phyloP scores from a whole-genome alignment of 148 eudicot genomes.

The Suaeda aralocaspica region DNA sequence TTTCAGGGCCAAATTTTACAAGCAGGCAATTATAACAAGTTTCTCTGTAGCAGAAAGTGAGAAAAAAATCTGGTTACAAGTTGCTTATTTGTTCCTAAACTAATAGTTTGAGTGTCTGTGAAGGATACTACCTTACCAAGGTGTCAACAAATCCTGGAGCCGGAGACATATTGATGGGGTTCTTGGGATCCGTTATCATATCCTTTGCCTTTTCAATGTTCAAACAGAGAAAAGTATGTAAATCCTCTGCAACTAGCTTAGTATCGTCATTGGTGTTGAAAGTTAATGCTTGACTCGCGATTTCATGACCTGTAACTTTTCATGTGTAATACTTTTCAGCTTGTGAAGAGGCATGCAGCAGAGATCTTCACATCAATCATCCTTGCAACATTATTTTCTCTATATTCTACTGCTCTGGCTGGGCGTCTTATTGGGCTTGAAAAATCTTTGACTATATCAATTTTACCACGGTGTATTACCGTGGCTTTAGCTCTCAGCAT shows the following conservation, averaged over 20 bases:
- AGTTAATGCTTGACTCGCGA: background rate
- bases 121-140: conserved; percentile 92
- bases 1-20: too few relatives aligned
- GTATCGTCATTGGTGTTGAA: background rate
- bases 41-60: background rate
- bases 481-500: conserved; percentile 99
- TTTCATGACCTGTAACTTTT: conserved; percentile 1
- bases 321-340: conserved; percentile 43
- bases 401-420: conserved; percentile 85
- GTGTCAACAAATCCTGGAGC: conserved; percentile 87
- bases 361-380: conserved; percentile 92
- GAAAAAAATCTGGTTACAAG: background rate
- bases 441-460: conserved; percentile 63
- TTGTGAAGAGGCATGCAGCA: conserved; percentile 94
- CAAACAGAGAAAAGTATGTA: conserved; percentile 83
- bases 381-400: conserved; percentile 67
- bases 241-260: background rate
- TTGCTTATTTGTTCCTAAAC: background rate
- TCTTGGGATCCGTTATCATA: conserved; percentile 91
- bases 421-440: conserved; percentile 90
- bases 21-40: background rate
- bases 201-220: conserved; percentile 99
- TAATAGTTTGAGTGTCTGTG: conserved; percentile 9
- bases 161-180: conserved; percentile 96
- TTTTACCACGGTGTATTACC: conserved; percentile 96